phyloP scores from a whole-genome alignment of 2,329 filamentous ascomycete species.

The Sporothrix dimorphospora region DNA sequence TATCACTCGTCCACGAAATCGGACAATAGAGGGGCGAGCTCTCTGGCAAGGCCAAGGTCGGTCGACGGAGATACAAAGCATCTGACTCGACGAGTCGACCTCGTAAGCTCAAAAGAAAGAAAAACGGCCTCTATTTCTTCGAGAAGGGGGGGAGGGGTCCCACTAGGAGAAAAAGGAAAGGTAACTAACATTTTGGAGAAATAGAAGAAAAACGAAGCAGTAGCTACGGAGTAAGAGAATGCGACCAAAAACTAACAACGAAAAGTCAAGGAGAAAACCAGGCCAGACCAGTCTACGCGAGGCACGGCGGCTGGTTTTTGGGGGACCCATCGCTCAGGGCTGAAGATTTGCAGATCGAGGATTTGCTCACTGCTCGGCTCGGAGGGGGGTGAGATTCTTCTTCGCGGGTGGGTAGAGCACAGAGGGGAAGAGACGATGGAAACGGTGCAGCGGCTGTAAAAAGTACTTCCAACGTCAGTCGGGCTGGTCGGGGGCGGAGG shows the following conservation, averaged over 20 bases:
- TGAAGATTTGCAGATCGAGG: constrained; percentile 25
- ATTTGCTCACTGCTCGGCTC: not conserved
- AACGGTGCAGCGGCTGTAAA: not conserved
- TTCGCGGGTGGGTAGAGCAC: not conserved
- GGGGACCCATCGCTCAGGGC: constrained; percentile 24
- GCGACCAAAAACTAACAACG: too few species aligned
- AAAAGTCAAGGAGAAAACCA: not conserved
- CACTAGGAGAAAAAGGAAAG: not conserved
- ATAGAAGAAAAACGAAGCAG: not conserved
- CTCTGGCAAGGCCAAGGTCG: not conserved
- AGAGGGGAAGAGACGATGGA: not conserved
- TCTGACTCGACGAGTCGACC: not conserved
- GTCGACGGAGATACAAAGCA: constrained; percentile 1
- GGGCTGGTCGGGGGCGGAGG: not conserved
- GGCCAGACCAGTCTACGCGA: not conserved
- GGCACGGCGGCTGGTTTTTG: not conserved
- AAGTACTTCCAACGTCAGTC: not conserved
- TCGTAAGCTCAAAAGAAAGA: not conserved
- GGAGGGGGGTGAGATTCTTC: not conserved
- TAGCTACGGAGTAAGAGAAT: not conserved
- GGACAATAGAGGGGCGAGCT: not conserved
- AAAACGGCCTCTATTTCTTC: not conserved
- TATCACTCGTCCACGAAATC: not conserved
- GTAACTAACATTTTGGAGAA: not conserved
- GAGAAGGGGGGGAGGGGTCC: too few species aligned